Percentiles rank a stretch among this genome's conserved stretches.
phyloP scores from a whole-genome alignment of 2,329 filamentous ascomycete genomes.

The Madurella mycetomatis region DNA sequence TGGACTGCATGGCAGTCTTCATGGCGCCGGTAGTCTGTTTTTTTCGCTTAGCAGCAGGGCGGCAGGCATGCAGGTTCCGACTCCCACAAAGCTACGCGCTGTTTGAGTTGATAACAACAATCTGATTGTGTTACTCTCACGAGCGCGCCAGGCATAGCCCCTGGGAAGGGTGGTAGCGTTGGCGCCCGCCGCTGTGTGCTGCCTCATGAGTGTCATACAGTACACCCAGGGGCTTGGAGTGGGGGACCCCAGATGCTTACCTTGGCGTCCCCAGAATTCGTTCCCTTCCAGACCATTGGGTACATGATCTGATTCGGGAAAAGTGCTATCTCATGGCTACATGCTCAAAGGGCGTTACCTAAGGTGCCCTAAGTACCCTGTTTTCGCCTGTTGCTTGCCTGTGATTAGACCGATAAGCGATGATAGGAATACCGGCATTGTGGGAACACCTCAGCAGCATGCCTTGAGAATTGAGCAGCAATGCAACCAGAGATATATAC shows the following conservation, averaged over 20 bases:
- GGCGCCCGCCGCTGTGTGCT: no score
- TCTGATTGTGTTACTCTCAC: no score
- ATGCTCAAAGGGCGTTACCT: no score
- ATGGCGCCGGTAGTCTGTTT: conserved; percentile 23
- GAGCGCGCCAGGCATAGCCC: no score
- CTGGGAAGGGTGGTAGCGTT: no score
- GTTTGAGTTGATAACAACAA: no score
- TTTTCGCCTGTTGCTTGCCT: neutral
- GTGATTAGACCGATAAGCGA: neutral
- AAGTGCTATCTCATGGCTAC: conserved; percentile 1
- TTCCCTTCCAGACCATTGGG: neutral
- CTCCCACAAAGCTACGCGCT: no score
- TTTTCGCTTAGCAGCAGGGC: conserved; percentile 6
- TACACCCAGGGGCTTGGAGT: no score
- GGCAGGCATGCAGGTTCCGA: neutral
- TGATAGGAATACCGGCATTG: neutral
- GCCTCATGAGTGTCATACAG: no score
- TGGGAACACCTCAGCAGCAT: neutral
- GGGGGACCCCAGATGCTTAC: neutral
- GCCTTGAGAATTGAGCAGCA: neutral
- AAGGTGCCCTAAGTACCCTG: neutral
- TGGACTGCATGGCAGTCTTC: conserved; percentile 19
- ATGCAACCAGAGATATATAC: neutral
- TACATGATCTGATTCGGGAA: neutral
- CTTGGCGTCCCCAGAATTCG: conserved; percentile 5